Base-by-base conservation (phyloP, 1,284 basidiomycete genomes). In the Cryptococcus neoformans region DNA sequence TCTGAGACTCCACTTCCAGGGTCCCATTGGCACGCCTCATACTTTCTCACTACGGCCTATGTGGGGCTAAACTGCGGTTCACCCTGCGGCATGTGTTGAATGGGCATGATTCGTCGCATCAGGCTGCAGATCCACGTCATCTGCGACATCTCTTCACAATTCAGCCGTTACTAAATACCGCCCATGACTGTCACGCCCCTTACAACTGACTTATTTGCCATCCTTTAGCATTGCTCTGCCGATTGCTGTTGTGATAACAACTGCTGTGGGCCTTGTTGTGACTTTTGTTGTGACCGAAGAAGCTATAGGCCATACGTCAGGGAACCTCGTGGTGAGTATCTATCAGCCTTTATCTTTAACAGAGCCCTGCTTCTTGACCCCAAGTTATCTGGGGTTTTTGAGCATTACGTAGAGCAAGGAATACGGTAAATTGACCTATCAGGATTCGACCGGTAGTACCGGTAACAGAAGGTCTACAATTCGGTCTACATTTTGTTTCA, bases 181-280 rank as follows among this genome's bases (percentile, higher is more conserved):
- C 28, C 28, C 28, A 4, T 28, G 28, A 28, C 28, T 28, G 28
- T 28, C 6, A 8, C 36, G 39, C 39, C 34, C 41, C 37, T 38
- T 35, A 2, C 16, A 45, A n/a, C 2, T 44, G 2, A 6, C 38
- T 37, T 17, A 9, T 44, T 55, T 9, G 21, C 39, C n/a, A 10
- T n/a, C 35, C 21, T 40, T 9, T 44, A 60, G 59, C 59, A 60
- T 45, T 52, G 53, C 45, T 57, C 53, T 21, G 49, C 46, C 46
- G 56, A 60, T 41, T 60, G 59, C 42, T 60, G 59, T 51, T 60
- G 59, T 36, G 59, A 60, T 45, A 57, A 62, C 54, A 47, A 48
- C 28, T 62, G 54, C 28, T 62, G 59, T 51, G 56, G 59, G 28
- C 54, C 50, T 6, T 46, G 48, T 34, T 58, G 59, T 40, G 59